Evolutionary conservation across 495 filamentous ascomycete genomes (phyloP).

Genomic region (Tetracladium setigerum): DNA sequence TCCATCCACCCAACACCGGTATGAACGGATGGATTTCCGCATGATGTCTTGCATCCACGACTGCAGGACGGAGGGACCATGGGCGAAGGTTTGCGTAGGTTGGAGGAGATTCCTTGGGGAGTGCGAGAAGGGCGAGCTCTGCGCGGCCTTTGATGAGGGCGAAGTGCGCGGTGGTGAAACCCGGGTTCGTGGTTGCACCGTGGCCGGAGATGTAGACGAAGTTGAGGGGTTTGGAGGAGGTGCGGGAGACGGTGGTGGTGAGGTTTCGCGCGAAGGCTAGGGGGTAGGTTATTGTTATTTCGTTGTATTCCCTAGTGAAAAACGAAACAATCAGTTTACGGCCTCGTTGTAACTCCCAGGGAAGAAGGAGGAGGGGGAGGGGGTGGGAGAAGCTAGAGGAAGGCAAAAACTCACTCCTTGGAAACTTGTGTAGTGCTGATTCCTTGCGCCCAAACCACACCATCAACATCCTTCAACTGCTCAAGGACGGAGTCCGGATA

Average conservation of each 20-base stretch:
- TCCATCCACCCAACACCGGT: not conserved
- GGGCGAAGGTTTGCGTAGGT: slow-evolving; percentile 30
- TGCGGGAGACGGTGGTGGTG: slow-evolving; percentile 45
- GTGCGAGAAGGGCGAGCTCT: slow-evolving; percentile 43
- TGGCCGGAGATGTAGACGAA: slow-evolving; percentile 66
- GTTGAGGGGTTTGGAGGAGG: slow-evolving; percentile 51
- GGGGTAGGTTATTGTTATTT: slow-evolving; percentile 58
- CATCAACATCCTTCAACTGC: slow-evolving; percentile 53
- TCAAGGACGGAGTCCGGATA: slow-evolving; percentile 49
- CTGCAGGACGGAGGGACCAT: slow-evolving; percentile 25
- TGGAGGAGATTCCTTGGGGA: slow-evolving; percentile 26
- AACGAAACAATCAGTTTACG: too few relatives aligned
- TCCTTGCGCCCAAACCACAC: slow-evolving; percentile 66
- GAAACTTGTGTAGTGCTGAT: slow-evolving; percentile 48
- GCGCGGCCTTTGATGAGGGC: slow-evolving; percentile 55
- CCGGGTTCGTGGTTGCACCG: slow-evolving; percentile 40
- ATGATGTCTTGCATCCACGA: slow-evolving; percentile 9
- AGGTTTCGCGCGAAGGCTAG: slow-evolving; percentile 56
- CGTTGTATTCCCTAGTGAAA: slow-evolving; percentile 54
- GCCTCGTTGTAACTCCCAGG: too few relatives aligned
- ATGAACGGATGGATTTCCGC: slow-evolving; percentile 8
- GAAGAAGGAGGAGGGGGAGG: too few relatives aligned
- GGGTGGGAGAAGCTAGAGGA: not conserved
- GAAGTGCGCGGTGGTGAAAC: slow-evolving; percentile 45
- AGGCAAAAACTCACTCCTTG: slow-evolving; percentile 47